Percentiles rank a stretch among this genome's conserved stretches.
Evolutionary conservation across 2,329 filamentous ascomycete genomes (phyloP).

Genomic region (Fusarium goolgardi): DNA sequence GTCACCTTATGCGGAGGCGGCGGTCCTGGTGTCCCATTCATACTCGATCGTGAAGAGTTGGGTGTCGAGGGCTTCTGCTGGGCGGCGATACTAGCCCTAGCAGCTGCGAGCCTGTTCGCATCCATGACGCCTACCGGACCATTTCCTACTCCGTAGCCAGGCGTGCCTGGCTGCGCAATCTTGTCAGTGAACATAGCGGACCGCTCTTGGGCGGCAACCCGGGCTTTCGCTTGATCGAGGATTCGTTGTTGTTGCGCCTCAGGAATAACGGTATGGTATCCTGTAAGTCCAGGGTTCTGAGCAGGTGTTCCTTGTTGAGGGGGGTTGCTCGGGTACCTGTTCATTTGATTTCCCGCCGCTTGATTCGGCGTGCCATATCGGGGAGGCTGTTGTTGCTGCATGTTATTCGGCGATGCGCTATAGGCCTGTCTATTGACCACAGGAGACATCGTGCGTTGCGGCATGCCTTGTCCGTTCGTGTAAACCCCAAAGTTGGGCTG

Average conservation of each 20-base stretch:
- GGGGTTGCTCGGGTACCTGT: constrained; percentile 51
- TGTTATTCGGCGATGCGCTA: constrained; percentile 54
- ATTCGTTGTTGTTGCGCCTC: constrained; percentile 63
- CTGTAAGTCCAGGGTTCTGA: constrained; percentile 56
- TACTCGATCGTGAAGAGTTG: constrained; percentile 45
- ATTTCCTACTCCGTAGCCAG: constrained; percentile 40
- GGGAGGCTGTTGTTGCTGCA: constrained; percentile 47
- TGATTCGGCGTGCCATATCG: constrained; percentile 51
- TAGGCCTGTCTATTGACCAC: constrained; percentile 55
- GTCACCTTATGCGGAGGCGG: constrained; percentile 57
- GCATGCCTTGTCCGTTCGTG: constrained; percentile 58
- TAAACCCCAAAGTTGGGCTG: constrained; percentile 54
- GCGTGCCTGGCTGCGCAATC: constrained; percentile 60
- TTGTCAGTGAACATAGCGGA: constrained; percentile 57
- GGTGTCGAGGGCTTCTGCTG: constrained; percentile 55
- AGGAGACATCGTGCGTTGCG: constrained; percentile 58
- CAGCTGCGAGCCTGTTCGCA: constrained; percentile 49
- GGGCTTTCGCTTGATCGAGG: constrained; percentile 63
- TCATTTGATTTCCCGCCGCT: constrained; percentile 48
- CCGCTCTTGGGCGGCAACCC: constrained; percentile 59
- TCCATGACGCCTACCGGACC: constrained; percentile 46
- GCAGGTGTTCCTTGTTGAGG: constrained; percentile 47
- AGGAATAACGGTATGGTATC: constrained; percentile 62
- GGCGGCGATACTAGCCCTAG: constrained; percentile 53
- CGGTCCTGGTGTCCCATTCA: constrained; percentile 53